Base-by-base conservation (phyloP, 768 basidiomycete species). In the Lentinula boryana region DNA sequence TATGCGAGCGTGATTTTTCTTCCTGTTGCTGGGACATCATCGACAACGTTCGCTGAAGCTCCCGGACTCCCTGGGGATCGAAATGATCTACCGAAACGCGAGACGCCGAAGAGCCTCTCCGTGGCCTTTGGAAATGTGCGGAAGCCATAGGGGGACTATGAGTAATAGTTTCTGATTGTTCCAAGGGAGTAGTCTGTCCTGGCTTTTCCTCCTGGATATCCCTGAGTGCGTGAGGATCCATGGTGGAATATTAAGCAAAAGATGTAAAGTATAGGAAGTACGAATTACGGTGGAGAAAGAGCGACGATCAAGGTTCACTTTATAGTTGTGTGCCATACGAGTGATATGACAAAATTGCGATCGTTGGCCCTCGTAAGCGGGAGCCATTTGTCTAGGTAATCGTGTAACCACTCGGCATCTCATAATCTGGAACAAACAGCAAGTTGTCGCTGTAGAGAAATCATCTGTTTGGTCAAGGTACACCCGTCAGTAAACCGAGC, bases 21-120 rank as follows among this genome's bases (percentile, higher is more conserved):
- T 38, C 60, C 35, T 48, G 63, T 18, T 49, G 41, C 6, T 62
- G 53, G 50, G 68, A 67, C 60, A 72, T 67, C 10, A 63, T 69
- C 23, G 69, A 76, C 60, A 83, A 62, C 4, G 71, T 75, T 63
- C 70, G 68, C 10, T 71, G 70, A 5, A 85, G 73, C 49, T 74
- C 64, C 3, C 65, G 67, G 38, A 83, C 77, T 8, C 84, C 86
- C 18, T 65, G 65, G 1, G 79, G 83, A 68, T 87, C 84, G 64
- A 87, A 86, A 63, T 76, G 78, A 50, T 78, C 80, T 18, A 82
- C 60, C 27, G 74, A 69, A 3, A 82, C 78, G 59, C 67, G 74
- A 53, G 74, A 78, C 13, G 62, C 64, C 31, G 60, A 58, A 0
- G 68, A 68, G 13, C 56, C 43, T 2, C 63, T 15, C 7, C 59